Evolutionary conservation across 2,329 filamentous ascomycete genomes (phyloP), one percentile per base, ranked within the genome.

Genomic region (Colletotrichum phormii): DNA sequence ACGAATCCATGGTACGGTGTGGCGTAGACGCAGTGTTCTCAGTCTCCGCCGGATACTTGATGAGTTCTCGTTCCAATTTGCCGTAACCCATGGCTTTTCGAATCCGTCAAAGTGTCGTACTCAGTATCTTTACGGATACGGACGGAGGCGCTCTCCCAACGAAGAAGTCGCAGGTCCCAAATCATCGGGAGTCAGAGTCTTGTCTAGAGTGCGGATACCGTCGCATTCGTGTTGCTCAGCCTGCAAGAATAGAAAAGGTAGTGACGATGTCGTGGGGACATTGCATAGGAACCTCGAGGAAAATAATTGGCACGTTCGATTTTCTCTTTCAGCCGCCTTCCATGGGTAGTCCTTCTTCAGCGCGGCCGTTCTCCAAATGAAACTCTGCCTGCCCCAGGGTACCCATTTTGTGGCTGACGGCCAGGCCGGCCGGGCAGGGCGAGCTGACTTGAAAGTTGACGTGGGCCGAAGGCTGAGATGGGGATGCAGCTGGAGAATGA

Each of bases 381-480:
- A 49, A 42, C 37, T 46, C 29, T 51, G 54, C 54, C 54, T 55
- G 33, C 37, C 11, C 33, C 54, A 22, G 37, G 51, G 49, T 35
- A 29, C 55, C 24, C 33, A 31, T 26, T n/a, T n/a, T 42, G 51
- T 69, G 65, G 59, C 65, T 72, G 59, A 55, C 65, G 65, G 70
- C 42, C 70, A 54, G 53, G n/a, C 65, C 65, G 65, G 59, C 22
- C 53, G 65, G 69, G 42, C 69, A 72, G 63, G 69, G 69, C 59
- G 65, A 59, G 53, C 53, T 60, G 54, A 64, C 60, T 42, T 26
- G 26, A 26, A 26, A 26, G 26, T 54, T 54, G 26, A 24, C 51
- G 53, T 49, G 31, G 37, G 58, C n/a, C 26, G 53, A n/a, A 24
- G 24, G 58, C 60, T 58, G 67, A 71, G 55, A 55, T 71, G 49